Base-by-base conservation (phyloP, 495 filamentous ascomycete species). In the Xylaria acuta region DNA sequence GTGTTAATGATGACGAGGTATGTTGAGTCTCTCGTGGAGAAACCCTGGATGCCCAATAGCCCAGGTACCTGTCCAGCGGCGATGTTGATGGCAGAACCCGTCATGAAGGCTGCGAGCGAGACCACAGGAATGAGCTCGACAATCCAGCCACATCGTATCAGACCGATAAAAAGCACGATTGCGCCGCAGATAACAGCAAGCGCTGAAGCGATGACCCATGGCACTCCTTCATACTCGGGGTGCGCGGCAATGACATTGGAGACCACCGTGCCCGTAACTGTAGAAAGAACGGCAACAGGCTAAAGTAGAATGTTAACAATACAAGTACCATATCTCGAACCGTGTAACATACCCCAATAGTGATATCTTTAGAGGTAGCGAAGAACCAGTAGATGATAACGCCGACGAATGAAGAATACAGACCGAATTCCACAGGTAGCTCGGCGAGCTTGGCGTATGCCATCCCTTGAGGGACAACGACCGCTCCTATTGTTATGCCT, bases 321-420 rank as follows among this genome's bases (percentile, higher is more conserved):
- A 94, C 30, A 43, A n/a, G 1, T 36, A 18, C 6, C 1, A 30
- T 12, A 22, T 43, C 20, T 60, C 34, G 47, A 22, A 22, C 45
- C 1, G 58, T 14, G n/a, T 18, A 14, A 89, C 92, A 86, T 84
- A 95, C 93, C n/a, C 96, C 96, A 65, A 99, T 98, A 9, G 96
- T 98, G 78, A 99, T 98, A 81, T 99, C 96, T 78, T 99, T 99
- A 0, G 97, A 98, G 1, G 96, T 99, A 1, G 96, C 96, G 76
- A 99, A 98, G 80, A 98, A 97, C 96, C 96, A 98, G 75, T 99
- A 99, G 62, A 97, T 80, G 72, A 98, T 79, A 5, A 98, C 95
- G 34, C 96, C 96, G 92, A 98, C 97, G 76, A 99, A 99, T 0
- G 95, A 98, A 1, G 95, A 96, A 79, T 99, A 99, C 0, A 99